These are phyloP conservation scores for Steccherinum ochraceum DNA, from an alignment of 768 basidiomycete genomes.

Conservation along the genomic window DNA sequence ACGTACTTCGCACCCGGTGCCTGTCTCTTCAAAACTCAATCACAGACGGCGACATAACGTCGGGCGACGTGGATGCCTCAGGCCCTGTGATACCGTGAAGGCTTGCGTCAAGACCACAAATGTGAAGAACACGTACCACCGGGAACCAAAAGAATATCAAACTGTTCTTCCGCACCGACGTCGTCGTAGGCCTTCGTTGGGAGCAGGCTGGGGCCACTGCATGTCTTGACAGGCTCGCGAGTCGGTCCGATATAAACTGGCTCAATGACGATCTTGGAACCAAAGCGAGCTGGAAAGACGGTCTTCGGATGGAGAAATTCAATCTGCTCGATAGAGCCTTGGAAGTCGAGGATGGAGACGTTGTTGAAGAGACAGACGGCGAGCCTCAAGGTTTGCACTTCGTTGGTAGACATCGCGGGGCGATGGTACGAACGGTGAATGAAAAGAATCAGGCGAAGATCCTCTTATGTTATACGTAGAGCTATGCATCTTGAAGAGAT, in stretches of 20 bases:
- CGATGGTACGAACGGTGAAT: too few species aligned
- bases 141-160: constrained; percentile 12
- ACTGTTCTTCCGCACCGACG: constrained; percentile 7
- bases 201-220: constrained; percentile 13
- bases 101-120: not conserved
- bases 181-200: constrained; percentile 9
- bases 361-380: constrained; percentile 28
- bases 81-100: too few species aligned
- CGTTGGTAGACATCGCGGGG: too few species aligned
- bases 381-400: constrained; percentile 5
- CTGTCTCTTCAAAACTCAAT: too few species aligned
- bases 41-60: too few species aligned
- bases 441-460: too few species aligned
- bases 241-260: constrained; percentile 16
- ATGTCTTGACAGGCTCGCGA: constrained; percentile 13
- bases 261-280: constrained; percentile 7
- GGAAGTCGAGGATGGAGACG: constrained; percentile 25
- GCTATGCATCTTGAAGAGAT: too few species aligned
- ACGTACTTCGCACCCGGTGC: too few species aligned
- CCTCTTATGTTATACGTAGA: too few species aligned
- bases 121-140: constrained; percentile 9
- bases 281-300: not conserved
- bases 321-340: constrained; percentile 27
- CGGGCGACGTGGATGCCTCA: too few species aligned
- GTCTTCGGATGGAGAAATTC: constrained; percentile 9